A percentile compares a stretch with the other conserved stretches of the same genome.
Evolutionary conservation across 805 yeast genomes (phyloP).

Genomic region (Starmerella sp.): DNA sequence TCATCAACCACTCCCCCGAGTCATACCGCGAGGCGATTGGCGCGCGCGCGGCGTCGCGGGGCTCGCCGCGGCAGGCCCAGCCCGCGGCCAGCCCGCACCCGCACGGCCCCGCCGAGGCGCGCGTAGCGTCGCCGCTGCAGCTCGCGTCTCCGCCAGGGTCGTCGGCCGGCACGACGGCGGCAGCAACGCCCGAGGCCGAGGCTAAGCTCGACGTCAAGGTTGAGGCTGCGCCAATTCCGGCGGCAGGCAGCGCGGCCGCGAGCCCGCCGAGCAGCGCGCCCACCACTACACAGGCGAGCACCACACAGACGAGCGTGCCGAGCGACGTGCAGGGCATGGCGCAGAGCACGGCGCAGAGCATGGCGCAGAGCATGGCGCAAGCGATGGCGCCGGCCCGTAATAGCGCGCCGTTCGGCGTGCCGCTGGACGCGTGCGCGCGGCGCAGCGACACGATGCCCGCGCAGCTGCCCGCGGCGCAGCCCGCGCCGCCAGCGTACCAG

Average conservation of each 20-base stretch:
- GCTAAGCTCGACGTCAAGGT: too few relatives aligned
- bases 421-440: not conserved
- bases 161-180: not conserved
- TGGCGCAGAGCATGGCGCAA: too few relatives aligned
- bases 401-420: not conserved
- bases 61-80: not conserved
- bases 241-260: too few relatives aligned
- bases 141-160: not conserved
- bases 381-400: too few relatives aligned
- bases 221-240: too few relatives aligned
- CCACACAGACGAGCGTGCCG: too few relatives aligned
- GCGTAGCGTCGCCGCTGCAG: not conserved
- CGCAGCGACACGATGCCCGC: slow-evolving; percentile 2
- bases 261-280: not conserved
- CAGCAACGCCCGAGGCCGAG: too few relatives aligned
- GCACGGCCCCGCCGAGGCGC: not conserved
- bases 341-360: too few relatives aligned
- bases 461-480: not conserved
- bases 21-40: slow-evolving; percentile 46
- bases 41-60: not conserved
- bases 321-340: too few relatives aligned
- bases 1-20: slow-evolving; percentile 84
- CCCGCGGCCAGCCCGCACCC: not conserved
- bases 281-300: too few relatives aligned
- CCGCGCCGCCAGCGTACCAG: not conserved